Base-by-base conservation (phyloP, 1,139 yeast genomes). In the Protomyces macrosporus region DNA sequence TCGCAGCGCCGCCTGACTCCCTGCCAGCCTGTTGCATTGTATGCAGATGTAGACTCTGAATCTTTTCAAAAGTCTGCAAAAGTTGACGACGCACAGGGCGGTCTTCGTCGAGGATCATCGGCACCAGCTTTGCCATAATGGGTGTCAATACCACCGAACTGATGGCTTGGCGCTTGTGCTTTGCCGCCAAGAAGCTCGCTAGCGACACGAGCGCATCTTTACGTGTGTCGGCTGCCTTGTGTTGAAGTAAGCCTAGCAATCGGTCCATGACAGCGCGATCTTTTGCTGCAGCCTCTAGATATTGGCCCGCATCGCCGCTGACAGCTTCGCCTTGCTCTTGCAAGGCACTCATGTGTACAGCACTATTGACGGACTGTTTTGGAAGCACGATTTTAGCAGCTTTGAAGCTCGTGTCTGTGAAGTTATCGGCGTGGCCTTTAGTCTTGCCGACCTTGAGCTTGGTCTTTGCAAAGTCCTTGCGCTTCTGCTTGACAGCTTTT, bases 381-480 rank as follows among this genome's bases (percentile, higher is more conserved):
- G 85, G 90, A 32, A 88, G 76, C 16, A 85, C 81, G 66, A 88
- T 86, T 40, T 86, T 74, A 6, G 84, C 88, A n/a, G 96, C 85
- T 59, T 81, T 83, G 75, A 91, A 91, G 0, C 93, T 85, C 0
- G 96, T 89, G 70, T 88, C 93, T 4, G 98, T 93, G 66, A 81
- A 83, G 73, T 89, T 90, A 40, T 84, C 82, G 2, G 91, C 84
- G 67, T 82, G 83, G 6, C 84, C 84, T 36, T 84, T 83, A 1
- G 87, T 79, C 75, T 93, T 93, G 65, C 99, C 99, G 50, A 93
- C 98, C 72, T 82, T 87, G 59, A 93, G 82, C 78, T 90, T 91
- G 67, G 86, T 82, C 77, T 91, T 93, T 9, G 62, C 53, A 34
- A 58, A 58, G 23, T 58, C 62, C 42, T 58, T 58, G 36, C 62